A percentile compares a stretch with the other conserved stretches of the same genome.
These are phyloP conservation scores for Fusarium sp. DNA, from an alignment of 2,329 filamentous ascomycete genomes.

Conservation along the genomic window DNA sequence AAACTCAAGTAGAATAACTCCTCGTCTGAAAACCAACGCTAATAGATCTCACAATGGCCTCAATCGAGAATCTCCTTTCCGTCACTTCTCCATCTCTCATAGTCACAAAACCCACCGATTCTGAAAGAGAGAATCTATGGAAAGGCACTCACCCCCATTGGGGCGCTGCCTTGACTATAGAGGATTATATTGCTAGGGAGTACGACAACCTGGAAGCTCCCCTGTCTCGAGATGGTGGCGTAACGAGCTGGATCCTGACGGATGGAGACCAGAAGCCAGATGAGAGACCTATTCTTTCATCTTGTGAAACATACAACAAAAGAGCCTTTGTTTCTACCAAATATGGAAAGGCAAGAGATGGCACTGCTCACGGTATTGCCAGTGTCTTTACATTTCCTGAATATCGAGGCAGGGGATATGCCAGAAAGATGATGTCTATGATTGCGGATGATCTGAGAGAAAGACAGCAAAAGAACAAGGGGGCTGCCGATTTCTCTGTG, in stretches of 20 bases:
- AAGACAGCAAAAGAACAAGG: slow-evolving; percentile 45
- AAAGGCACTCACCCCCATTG: slow-evolving; percentile 68
- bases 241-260: slow-evolving; percentile 75
- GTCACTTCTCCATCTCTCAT: slow-evolving; percentile 45
- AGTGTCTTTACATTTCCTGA: slow-evolving; percentile 81
- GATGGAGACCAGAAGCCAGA: slow-evolving; percentile 55
- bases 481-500: slow-evolving; percentile 74
- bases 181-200: slow-evolving; percentile 72
- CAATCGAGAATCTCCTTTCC: slow-evolving; percentile 39
- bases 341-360: slow-evolving; percentile 60
- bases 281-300: slow-evolving; percentile 69
- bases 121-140: slow-evolving; percentile 69
- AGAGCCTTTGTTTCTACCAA: slow-evolving; percentile 62
- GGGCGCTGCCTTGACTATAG: slow-evolving; percentile 67
- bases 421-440: slow-evolving; percentile 79
- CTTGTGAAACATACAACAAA: slow-evolving; percentile 75
- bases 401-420: slow-evolving; percentile 80
- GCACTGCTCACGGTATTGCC: slow-evolving; percentile 78
- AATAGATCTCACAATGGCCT: slow-evolving; percentile 31
- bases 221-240: slow-evolving; percentile 69
- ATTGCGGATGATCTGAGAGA: slow-evolving; percentile 62
- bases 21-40: background rate
- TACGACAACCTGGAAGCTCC: slow-evolving; percentile 68
- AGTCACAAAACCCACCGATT: slow-evolving; percentile 68
- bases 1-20: background rate